phyloP scores from a whole-genome alignment of 257 asterid genomes.

The Osmanthus fragrans region DNA sequence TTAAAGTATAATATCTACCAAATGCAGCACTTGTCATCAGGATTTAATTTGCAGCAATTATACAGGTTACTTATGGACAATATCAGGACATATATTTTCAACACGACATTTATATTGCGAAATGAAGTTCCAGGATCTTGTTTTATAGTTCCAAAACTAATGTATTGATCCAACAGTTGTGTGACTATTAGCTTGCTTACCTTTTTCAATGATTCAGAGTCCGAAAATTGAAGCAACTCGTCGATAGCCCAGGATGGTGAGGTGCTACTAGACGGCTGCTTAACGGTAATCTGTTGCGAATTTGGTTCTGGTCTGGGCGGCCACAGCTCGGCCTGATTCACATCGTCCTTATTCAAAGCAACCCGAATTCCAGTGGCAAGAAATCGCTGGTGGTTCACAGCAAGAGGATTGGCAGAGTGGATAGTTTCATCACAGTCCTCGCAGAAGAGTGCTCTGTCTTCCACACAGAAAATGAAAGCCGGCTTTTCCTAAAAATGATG shows the following conservation, averaged over 20 bases:
- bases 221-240: conserved; percentile 79
- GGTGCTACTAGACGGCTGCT: conserved; percentile 39
- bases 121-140: neutral
- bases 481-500: conserved; percentile 61
- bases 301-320: conserved; percentile 55
- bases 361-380: conserved; percentile 92
- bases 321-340: conserved; percentile 59
- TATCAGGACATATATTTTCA: no score
- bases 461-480: conserved; percentile 96
- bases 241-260: conserved; percentile 82
- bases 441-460: conserved; percentile 96
- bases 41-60: no score
- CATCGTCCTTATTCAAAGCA: conserved; percentile 51
- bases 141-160: no score
- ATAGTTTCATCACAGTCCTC: conserved; percentile 89
- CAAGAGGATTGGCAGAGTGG: conserved; percentile 70
- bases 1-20: no score
- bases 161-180: no score
- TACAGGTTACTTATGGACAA: no score
- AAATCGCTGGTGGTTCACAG: conserved; percentile 88
- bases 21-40: no score
- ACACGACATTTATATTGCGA: neutral
- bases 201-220: conserved; percentile 60
- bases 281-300: conserved; percentile 41
- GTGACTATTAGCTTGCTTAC: conserved; percentile 27